Evolutionary conservation across 208 protist genomes (phyloP).

Genomic region (Crithidia sp.): DNA sequence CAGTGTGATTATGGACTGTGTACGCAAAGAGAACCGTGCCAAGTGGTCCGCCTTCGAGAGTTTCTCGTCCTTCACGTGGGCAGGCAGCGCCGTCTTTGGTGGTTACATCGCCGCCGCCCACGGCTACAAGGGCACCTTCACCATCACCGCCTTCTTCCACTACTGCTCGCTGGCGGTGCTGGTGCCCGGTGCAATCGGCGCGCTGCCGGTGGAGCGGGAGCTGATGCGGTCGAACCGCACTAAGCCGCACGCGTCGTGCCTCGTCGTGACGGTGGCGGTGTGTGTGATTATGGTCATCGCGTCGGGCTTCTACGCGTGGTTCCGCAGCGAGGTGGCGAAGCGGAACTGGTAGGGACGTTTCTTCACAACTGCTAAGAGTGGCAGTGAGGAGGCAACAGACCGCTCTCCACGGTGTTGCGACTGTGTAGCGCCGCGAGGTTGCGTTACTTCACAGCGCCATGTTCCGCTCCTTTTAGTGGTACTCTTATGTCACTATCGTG

Average conservation of each 20-base stretch:
- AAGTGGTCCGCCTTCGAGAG: slow-evolving; percentile 73
- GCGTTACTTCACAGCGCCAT: too few species aligned
- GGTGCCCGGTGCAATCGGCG: slow-evolving; percentile 41
- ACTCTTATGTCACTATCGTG: too few species aligned
- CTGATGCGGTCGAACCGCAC: slow-evolving; percentile 22
- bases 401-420: too few species aligned
- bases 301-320: slow-evolving; percentile 6
- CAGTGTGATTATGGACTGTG: slow-evolving; percentile 73
- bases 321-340: slow-evolving; percentile 11
- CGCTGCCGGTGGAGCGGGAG: slow-evolving; percentile 32
- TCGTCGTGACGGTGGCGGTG: slow-evolving; percentile 8
- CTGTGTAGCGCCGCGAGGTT: too few species aligned
- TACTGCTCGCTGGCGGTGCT: slow-evolving; percentile 37
- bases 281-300: slow-evolving; percentile 12
- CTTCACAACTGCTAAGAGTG: background rate
- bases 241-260: slow-evolving; percentile 9
- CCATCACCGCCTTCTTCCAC: slow-evolving; percentile 61
- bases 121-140: slow-evolving; percentile 58
- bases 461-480: too few species aligned
- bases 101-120: slow-evolving; percentile 52
- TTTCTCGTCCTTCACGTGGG: slow-evolving; percentile 68
- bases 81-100: slow-evolving; percentile 57
- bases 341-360: background rate
- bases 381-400: too few species aligned
- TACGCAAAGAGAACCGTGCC: slow-evolving; percentile 40